These are phyloP conservation scores for Globisporangium parvum DNA, from an alignment of 352 stramenopile genomes.

Conservation along the genomic window DNA sequence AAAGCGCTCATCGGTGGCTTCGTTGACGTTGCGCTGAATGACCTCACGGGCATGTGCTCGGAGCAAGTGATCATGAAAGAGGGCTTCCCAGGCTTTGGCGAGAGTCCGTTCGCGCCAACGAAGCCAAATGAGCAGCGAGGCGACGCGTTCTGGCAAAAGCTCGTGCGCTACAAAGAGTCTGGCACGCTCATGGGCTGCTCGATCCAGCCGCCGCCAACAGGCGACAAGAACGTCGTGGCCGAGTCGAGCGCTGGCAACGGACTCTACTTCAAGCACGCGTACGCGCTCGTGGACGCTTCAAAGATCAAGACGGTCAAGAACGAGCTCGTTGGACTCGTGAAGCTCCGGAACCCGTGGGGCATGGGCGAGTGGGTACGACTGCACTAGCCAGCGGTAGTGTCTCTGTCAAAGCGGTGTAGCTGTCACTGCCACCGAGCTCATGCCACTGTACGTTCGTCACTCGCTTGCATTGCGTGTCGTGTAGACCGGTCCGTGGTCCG, in stretches of 20 bases:
- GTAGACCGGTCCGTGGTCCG: conserved; percentile 80
- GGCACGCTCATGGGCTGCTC: conserved; percentile 90
- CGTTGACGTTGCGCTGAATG: conserved; percentile 84
- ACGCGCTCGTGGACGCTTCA: conserved; percentile 73
- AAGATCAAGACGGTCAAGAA: conserved; percentile 58
- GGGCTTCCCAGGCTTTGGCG: conserved; percentile 70
- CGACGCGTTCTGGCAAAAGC: conserved; percentile 79
- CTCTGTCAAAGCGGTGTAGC: neutral
- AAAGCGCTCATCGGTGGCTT: conserved; percentile 87
- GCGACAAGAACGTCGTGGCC: conserved; percentile 48
- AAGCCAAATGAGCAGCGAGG: conserved; percentile 34
- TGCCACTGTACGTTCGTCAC: too few species aligned
- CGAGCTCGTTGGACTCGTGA: conserved; percentile 56
- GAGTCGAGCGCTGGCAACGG: conserved; percentile 80
- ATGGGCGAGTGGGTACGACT: conserved; percentile 86
- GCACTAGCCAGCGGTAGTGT: neutral
- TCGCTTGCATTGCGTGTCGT: neutral
- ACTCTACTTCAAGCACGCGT: conserved; percentile 86
- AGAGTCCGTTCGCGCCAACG: conserved; percentile 51
- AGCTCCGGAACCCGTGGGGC: conserved; percentile 88
- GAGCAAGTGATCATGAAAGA: conserved; percentile 85
- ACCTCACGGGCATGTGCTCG: conserved; percentile 87
- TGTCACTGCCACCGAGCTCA: neutral
- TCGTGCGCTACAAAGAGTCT: conserved; percentile 69
- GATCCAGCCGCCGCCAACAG: conserved; percentile 69